Percentiles rank a stretch among this genome's conserved stretches.
Conservation (phyloP, 345 rosid genomes). For the Gossypium turneri region DNA sequence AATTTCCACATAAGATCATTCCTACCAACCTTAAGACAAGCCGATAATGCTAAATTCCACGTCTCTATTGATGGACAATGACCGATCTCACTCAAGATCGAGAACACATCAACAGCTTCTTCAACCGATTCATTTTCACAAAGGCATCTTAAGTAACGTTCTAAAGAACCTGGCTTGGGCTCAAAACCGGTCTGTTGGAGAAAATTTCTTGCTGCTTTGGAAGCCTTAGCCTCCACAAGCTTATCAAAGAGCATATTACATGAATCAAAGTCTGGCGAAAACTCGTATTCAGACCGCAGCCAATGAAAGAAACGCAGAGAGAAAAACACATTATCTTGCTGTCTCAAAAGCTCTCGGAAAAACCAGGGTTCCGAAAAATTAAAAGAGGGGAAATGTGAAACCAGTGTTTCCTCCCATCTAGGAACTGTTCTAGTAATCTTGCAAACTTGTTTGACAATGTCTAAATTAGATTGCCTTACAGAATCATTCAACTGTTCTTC, state of each 20-base stretch:
- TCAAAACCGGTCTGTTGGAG: conserved; percentile 35
- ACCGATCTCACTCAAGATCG: conserved; percentile 30
- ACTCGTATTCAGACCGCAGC: conserved; percentile 32
- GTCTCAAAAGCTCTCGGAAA: conserved; percentile 41
- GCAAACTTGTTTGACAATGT: conserved; percentile 44
- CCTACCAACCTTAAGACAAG: conserved; percentile 37
- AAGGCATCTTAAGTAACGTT: conserved; percentile 49
- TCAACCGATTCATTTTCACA: conserved; percentile 43
- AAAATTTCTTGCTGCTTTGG: conserved; percentile 39
- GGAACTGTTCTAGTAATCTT: conserved; percentile 39
- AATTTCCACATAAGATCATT: conserved; percentile 47
- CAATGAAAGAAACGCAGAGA: conserved; percentile 52
- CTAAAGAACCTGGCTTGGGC: conserved; percentile 34
- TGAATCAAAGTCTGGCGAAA: conserved; percentile 30
- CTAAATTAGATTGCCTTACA: conserved; percentile 15
- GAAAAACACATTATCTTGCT: conserved; percentile 47
- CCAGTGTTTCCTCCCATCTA: conserved; percentile 53
- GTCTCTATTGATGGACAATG: conserved; percentile 25
- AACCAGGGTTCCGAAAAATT: conserved; percentile 48
- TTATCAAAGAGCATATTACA: conserved; percentile 49
- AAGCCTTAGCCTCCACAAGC: conserved; percentile 56
- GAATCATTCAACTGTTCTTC: not conserved
- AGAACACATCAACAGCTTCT: conserved; percentile 40
- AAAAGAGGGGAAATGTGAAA: conserved; percentile 50
- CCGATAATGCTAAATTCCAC: conserved; percentile 49